These are phyloP conservation scores for Vachellia pachyceras DNA, from an alignment of 306 rosid genomes.

Conservation along the genomic window DNA sequence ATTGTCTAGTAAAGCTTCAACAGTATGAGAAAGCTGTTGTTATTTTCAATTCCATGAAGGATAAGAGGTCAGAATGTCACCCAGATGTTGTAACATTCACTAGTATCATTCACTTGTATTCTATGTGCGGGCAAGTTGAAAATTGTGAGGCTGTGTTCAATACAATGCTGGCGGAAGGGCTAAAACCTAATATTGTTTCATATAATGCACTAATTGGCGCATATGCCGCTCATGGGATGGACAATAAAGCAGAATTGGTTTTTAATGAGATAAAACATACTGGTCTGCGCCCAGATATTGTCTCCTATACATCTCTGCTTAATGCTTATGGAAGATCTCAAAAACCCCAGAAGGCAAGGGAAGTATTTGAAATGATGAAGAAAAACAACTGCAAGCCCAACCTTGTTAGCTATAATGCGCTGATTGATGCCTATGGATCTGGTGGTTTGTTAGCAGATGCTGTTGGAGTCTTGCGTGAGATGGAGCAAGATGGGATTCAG, in stretches of 20 bases:
- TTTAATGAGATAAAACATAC: slow-evolving; percentile 69
- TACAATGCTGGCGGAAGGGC: slow-evolving; percentile 85
- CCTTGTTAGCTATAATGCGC: slow-evolving; percentile 82
- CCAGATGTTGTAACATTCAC: slow-evolving; percentile 94
- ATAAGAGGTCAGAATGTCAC: slow-evolving; percentile 73
- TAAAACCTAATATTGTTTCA: slow-evolving; percentile 80
- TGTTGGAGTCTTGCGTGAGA: slow-evolving; percentile 77
- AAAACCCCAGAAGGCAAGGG: slow-evolving; percentile 73
- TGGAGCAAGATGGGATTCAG: slow-evolving; percentile 82
- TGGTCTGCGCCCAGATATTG: slow-evolving; percentile 81
- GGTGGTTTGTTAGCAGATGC: slow-evolving; percentile 82
- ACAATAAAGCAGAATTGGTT: slow-evolving; percentile 65
- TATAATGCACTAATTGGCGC: slow-evolving; percentile 85
- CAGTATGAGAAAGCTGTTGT: slow-evolving; percentile 75
- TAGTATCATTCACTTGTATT: slow-evolving; percentile 81
- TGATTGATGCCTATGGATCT: slow-evolving; percentile 93
- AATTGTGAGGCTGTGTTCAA: slow-evolving; percentile 72
- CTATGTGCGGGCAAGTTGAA: slow-evolving; percentile 78
- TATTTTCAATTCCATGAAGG: slow-evolving; percentile 80
- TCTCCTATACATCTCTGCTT: slow-evolving; percentile 86
- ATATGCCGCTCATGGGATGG: slow-evolving; percentile 85
- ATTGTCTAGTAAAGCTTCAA: slow-evolving; percentile 78
- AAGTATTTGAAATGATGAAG: slow-evolving; percentile 71
- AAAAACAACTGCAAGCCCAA: slow-evolving; percentile 75
- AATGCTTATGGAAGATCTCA: slow-evolving; percentile 89